Evolutionary conservation across 2,329 filamentous ascomycete species (phyloP).

Genomic region (Annulohypoxylon truncatum): DNA sequence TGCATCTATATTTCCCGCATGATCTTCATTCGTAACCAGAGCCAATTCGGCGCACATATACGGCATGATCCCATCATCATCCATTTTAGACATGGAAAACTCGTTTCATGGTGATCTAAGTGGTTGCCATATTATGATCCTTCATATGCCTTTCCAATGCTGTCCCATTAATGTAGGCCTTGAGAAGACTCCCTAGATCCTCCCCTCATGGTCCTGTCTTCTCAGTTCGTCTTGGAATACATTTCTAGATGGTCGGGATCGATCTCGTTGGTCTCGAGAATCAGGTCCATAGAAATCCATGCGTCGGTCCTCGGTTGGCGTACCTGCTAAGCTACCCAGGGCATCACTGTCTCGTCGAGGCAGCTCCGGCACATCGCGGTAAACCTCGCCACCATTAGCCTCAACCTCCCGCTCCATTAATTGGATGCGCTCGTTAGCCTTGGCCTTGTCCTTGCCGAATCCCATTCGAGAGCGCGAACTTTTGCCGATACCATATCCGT

Average conservation of each 20-base stretch:
- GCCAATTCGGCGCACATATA: slow-evolving; percentile 3
- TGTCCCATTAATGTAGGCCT: neutral
- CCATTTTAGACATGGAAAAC: slow-evolving; percentile 2
- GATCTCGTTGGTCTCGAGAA: slow-evolving; percentile 22
- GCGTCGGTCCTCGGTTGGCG: slow-evolving; percentile 58
- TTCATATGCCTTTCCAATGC: slow-evolving; percentile 12
- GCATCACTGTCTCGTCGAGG: slow-evolving; percentile 59
- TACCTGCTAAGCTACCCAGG: slow-evolving; percentile 62
- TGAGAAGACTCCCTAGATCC: slow-evolving; percentile 42
- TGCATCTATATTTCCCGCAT: neutral
- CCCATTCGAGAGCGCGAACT: slow-evolving; percentile 50
- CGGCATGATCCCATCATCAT: slow-evolving; percentile 9
- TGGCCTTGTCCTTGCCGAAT: slow-evolving; percentile 50
- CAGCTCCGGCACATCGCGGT: slow-evolving; percentile 52
- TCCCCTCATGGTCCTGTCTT: slow-evolving; percentile 59
- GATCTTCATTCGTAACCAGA: slow-evolving; percentile 15
- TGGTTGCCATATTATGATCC: neutral
- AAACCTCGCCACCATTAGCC: slow-evolving; percentile 49
- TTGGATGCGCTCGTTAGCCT: slow-evolving; percentile 56
- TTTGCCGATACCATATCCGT: slow-evolving; percentile 59
- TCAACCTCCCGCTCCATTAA: slow-evolving; percentile 55
- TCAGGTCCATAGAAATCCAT: slow-evolving; percentile 53
- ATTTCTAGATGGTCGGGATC: slow-evolving; percentile 49
- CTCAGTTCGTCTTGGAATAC: slow-evolving; percentile 63
- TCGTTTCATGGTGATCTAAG: slow-evolving; percentile 1